phyloP scores from a whole-genome alignment of 1,139 yeast genomes.

The Meyerozyma athensensis region DNA sequence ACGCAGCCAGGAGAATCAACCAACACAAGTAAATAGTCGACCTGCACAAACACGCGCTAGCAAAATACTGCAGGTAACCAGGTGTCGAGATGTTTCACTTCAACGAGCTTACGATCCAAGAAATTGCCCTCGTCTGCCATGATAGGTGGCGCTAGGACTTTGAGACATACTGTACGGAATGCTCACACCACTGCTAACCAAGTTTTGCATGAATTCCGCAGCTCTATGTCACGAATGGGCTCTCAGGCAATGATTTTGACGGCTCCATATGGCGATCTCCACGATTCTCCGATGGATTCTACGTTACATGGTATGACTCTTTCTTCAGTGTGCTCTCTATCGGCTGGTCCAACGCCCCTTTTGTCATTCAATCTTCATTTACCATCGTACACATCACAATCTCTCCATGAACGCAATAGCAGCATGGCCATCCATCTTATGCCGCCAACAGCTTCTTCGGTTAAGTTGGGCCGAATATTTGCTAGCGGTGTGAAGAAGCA shows the following conservation, averaged over 20 bases:
- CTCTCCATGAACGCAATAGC: slow-evolving; percentile 48
- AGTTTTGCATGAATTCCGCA: slow-evolving; percentile 15
- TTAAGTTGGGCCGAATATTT: slow-evolving; percentile 52
- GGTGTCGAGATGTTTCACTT: too few relatives aligned
- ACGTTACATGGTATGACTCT: slow-evolving; percentile 67
- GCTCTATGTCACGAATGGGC: slow-evolving; percentile 38
- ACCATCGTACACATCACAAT: slow-evolving; percentile 72
- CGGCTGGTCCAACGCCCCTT: slow-evolving; percentile 68
- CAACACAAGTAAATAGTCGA: background rate
- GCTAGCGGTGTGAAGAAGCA: slow-evolving; percentile 49
- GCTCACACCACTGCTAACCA: background rate
- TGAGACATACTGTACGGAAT: background rate
- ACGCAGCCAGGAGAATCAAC: too few relatives aligned
- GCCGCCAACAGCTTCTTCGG: slow-evolving; percentile 52
- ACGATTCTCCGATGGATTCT: slow-evolving; percentile 8
- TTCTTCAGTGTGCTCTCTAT: slow-evolving; percentile 75
- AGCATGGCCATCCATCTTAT: slow-evolving; percentile 71
- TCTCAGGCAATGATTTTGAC: slow-evolving; percentile 44
- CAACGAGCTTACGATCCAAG: too few relatives aligned
- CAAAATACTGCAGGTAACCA: background rate
- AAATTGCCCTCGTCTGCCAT: too few relatives aligned
- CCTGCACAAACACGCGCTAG: background rate
- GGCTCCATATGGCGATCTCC: slow-evolving; percentile 22
- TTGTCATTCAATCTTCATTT: slow-evolving; percentile 77
- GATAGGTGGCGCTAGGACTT: too few relatives aligned